These are phyloP conservation scores for Fraxinus platypoda DNA, from an alignment of 305 asterid species.

Conservation along the genomic window DNA sequence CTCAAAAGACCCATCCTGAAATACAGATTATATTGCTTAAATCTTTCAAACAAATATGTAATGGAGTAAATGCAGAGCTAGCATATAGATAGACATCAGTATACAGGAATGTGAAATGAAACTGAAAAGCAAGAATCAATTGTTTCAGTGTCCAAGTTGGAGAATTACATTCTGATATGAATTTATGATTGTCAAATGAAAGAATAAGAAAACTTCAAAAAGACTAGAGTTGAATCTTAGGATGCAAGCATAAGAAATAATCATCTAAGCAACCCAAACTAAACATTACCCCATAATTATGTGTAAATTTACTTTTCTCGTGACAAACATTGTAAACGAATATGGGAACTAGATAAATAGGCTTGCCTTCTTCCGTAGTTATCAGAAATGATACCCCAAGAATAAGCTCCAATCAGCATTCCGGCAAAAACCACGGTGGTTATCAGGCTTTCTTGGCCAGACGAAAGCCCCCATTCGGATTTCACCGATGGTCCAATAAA, in stretches of 20 bases:
- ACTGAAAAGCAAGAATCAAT: not conserved
- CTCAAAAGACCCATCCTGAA: slow-evolving; percentile 66
- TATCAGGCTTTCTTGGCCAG: slow-evolving; percentile 60
- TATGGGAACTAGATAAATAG: not conserved
- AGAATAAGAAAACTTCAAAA: not conserved
- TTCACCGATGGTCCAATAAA: slow-evolving; percentile 72
- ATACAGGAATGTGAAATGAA: not conserved
- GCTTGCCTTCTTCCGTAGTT: slow-evolving; percentile 65
- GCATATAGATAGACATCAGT: not conserved
- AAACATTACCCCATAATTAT: not conserved
- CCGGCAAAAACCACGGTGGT: slow-evolving; percentile 72
- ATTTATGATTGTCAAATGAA: not conserved
- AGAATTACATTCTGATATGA: not conserved
- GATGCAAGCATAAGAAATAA: slow-evolving; percentile 5
- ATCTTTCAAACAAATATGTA: not conserved
- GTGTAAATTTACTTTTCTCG: not conserved
- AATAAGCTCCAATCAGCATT: slow-evolving; percentile 67
- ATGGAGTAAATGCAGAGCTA: not conserved
- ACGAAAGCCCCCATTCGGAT: slow-evolving; percentile 62
- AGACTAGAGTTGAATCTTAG: not conserved
- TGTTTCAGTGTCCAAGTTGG: not conserved
- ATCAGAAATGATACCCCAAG: slow-evolving; percentile 72
- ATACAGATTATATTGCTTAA: not conserved
- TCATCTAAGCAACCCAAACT: not conserved
- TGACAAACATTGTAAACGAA: not conserved